These are phyloP conservation scores for Daedaleopsis nitida DNA, from an alignment of 768 basidiomycete genomes.

Conservation along the genomic window DNA sequence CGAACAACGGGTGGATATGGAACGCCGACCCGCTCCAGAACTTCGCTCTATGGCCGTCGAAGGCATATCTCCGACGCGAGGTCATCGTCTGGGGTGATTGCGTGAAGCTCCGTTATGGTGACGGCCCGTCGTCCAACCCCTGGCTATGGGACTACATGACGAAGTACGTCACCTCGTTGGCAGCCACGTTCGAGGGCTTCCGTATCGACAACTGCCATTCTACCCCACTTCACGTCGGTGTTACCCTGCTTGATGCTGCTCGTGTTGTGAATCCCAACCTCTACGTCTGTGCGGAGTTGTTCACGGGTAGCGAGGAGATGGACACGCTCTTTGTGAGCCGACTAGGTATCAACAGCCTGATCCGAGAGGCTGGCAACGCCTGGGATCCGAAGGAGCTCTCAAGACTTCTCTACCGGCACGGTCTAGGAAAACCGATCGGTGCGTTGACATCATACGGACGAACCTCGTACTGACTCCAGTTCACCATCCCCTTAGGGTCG, in stretches of 20 bases:
- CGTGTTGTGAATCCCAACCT: constrained; percentile 86
- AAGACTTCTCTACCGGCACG: constrained; percentile 84
- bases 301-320: constrained; percentile 94
- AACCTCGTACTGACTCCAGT: background rate
- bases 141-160: constrained; percentile 96
- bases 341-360: constrained; percentile 90
- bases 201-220: constrained; percentile 99
- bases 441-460: constrained; percentile 24
- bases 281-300: constrained; percentile 97
- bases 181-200: constrained; percentile 90
- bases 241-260: constrained; percentile 89
- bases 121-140: constrained; percentile 76
- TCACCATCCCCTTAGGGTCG: constrained; percentile 56
- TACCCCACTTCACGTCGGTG: constrained; percentile 95
- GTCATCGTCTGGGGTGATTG: constrained; percentile 99
- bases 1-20: constrained; percentile 99
- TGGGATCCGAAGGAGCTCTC: constrained; percentile 90
- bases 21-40: constrained; percentile 90
- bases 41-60: constrained; percentile 90
- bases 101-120: constrained; percentile 95
- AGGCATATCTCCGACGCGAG: constrained; percentile 92
- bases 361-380: constrained; percentile 93
- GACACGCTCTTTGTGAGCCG: constrained; percentile 90
- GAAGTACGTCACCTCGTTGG: constrained; percentile 78
- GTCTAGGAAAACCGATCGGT: constrained; percentile 93